Conservation (phyloP, 1,284 basidiomycete species). For the Trametes pubescens region DNA sequence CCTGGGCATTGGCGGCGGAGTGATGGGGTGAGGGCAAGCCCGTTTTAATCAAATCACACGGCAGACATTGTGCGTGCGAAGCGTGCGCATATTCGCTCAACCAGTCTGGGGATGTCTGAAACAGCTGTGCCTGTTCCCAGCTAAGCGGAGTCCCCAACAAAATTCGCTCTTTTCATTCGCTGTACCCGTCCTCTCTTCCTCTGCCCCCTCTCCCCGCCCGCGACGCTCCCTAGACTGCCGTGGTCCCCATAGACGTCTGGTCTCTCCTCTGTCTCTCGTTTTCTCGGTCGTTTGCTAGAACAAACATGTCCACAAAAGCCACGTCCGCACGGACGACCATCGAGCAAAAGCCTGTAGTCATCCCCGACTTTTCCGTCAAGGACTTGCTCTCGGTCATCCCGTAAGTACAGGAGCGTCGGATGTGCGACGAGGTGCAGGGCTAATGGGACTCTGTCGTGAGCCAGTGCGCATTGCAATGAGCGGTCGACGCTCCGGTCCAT, state of each 20-base stretch:
- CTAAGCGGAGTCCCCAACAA: not conserved
- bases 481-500: slow-evolving; percentile 88
- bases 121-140: too few relatives aligned
- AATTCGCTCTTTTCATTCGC: not conserved
- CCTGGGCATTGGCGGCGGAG: too few relatives aligned
- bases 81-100: not conserved
- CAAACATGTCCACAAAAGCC: not conserved
- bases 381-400: slow-evolving; percentile 90
- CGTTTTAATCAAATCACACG: too few relatives aligned
- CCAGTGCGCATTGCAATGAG: slow-evolving; percentile 90
- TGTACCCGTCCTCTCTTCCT: not conserved
- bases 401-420: slow-evolving; percentile 53
- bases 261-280: not conserved
- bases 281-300: not conserved
- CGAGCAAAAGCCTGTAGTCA: slow-evolving; percentile 69
- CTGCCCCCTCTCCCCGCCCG: not conserved
- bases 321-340: slow-evolving; percentile 42
- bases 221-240: not conserved
- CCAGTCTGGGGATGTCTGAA: not conserved
- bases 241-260: not conserved
- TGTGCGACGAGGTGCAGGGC: not conserved
- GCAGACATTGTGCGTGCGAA: too few relatives aligned
- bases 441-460: not conserved
- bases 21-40: too few relatives aligned
- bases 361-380: slow-evolving; percentile 87